Conservation (phyloP, 768 basidiomycete genomes). For the Sutorius australiensis region DNA sequence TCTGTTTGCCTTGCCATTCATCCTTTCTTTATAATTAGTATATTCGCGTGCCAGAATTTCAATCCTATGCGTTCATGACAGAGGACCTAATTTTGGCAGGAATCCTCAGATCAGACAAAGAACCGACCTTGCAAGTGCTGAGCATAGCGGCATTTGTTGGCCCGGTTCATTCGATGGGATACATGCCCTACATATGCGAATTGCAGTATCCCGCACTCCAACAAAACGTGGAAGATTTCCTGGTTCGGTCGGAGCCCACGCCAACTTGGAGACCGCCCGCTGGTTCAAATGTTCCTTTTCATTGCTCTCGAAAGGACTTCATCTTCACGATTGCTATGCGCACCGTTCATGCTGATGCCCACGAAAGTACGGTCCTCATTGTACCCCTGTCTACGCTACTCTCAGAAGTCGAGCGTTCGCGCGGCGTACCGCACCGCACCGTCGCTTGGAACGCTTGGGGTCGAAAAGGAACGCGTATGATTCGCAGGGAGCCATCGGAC, state of each 20-base stretch:
- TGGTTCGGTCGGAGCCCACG: conserved; percentile 34
- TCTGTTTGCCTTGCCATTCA: background rate
- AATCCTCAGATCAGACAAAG: conserved; percentile 4
- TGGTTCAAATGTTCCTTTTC: conserved; percentile 17
- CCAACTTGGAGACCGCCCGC: conserved; percentile 24
- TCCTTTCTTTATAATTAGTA: conserved; percentile 11
- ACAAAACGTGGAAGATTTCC: conserved; percentile 16
- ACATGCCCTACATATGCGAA: conserved; percentile 23
- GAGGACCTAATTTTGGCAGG: conserved; percentile 27
- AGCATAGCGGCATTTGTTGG: conserved; percentile 9
- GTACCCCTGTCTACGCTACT: conserved; percentile 32
- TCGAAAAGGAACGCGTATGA: conserved; percentile 27
- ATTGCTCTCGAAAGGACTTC: conserved; percentile 24
- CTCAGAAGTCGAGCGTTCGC: conserved; percentile 19
- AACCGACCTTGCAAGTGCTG: conserved; percentile 18
- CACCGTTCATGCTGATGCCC: conserved; percentile 1
- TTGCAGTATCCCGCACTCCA: conserved; percentile 24
- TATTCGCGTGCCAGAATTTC: conserved; percentile 19
- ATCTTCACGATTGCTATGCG: conserved; percentile 32
- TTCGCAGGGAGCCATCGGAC: conserved; percentile 25
- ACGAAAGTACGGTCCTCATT: conserved; percentile 24
- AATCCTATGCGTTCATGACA: conserved; percentile 34
- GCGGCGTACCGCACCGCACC: background rate
- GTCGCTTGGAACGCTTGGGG: conserved; percentile 34
- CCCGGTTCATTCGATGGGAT: conserved; percentile 5